Base-by-base conservation (phyloP, 179 eudicot species). In the Corrigiola litoralis region DNA sequence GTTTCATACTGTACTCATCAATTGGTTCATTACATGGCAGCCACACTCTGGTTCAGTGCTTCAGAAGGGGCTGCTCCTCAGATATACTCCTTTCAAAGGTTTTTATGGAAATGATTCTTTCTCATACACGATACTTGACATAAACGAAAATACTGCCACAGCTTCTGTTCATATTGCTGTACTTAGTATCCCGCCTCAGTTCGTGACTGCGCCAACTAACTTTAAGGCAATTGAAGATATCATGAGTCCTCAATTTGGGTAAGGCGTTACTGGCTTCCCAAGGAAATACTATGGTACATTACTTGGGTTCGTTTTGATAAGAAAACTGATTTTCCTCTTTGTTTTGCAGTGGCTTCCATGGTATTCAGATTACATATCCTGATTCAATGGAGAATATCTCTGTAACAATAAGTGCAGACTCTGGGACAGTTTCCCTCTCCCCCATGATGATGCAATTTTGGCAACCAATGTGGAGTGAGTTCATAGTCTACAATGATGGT, bases 81-180 rank as follows among this genome's bases (percentile, higher is more conserved):
- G 90, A 76, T 94, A 90, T 63, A 90, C 99, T 16, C 99, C 99
- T 12, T 81, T 67, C 73, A 90, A 86, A 81, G 95, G 90, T 51
- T 86, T 76, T 66, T 84, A 80, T 18, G 99, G 99, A 57, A 86
- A 80, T 61, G 99, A 94, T 78, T 72, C 82, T 48, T 90, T 94
- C 63, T 63, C 71, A 11, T 94, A 94, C 68, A 79, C 81, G 8
- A 72, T 90, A 51, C 11, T 71, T 56, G 95, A 90, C 62, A 51
- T 65, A 38, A 87, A 90, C 62, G 80, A 83, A 38, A 86, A 88
- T 72, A 41, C 68, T 73, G 97, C 83, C 70, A 55, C 87, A 51
- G 95, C 84, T 52, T 56, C 72, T 25, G 95, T 90, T 36, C 52
- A 70, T 46, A 66, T 94, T 64, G 54, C 77, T 60, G 67, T 94